phyloP scores from a whole-genome alignment of 768 basidiomycete species.

The Xerocomellus amylosporus region DNA sequence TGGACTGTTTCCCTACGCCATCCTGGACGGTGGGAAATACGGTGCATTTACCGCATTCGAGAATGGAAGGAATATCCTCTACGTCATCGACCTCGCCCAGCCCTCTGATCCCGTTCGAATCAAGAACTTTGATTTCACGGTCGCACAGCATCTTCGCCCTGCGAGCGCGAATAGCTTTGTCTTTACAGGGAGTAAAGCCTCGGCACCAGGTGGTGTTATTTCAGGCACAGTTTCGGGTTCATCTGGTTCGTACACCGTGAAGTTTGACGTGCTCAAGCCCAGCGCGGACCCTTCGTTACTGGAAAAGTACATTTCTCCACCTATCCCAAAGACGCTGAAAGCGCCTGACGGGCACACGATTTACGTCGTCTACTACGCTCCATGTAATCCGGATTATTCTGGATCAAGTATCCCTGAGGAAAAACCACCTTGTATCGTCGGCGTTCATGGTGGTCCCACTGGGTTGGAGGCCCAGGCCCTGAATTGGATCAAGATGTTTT shows the following conservation, averaged over 20 bases:
- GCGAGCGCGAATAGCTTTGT: not conserved
- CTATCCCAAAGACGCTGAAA: too few relatives aligned
- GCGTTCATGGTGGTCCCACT: too few relatives aligned
- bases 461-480: too few relatives aligned
- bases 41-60: conserved; percentile 32
- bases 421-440: too few relatives aligned
- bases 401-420: too few relatives aligned
- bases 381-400: too few relatives aligned
- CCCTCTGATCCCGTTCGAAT: conserved; percentile 3
- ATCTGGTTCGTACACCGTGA: conserved; percentile 7
- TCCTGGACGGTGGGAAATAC: conserved; percentile 21
- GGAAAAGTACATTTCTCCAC: too few relatives aligned
- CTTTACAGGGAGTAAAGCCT: conserved; percentile 5
- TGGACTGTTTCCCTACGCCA: conserved; percentile 17
- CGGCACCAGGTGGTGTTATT: conserved; percentile 11
- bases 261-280: conserved; percentile 5
- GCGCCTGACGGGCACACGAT: too few relatives aligned
- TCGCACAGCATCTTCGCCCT: conserved; percentile 14
- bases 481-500: too few relatives aligned
- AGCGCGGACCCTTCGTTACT: conserved; percentile 10
- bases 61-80: conserved; percentile 32
- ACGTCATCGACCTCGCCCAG: conserved; percentile 24
- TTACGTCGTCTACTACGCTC: too few relatives aligned
- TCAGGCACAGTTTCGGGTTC: conserved; percentile 3
- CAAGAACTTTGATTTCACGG: conserved; percentile 2